Base-by-base conservation (phyloP, 2,329 filamentous ascomycete species). In the Alternaria arbusti region DNA sequence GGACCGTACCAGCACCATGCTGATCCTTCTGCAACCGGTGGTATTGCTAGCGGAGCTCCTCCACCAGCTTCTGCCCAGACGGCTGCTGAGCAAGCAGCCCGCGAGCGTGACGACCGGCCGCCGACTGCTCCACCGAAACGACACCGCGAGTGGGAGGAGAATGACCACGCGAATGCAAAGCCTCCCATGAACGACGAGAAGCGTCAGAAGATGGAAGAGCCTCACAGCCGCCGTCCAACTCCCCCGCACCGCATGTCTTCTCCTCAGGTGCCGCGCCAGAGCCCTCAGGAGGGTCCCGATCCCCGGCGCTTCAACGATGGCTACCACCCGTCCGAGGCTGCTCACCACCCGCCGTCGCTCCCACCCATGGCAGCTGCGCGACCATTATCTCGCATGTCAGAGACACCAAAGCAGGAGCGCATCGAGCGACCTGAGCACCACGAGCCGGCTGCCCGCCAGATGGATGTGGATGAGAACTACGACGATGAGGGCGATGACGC, bases 381-480 rank as follows among this genome's bases (percentile, higher is more conserved):
- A 80, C 84, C 85, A 26, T 83, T 87, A 59, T 84, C 86, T 26
- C 85, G 86, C n/a, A 85, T 86, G 77, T 81, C 86, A 47, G 71
- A 74, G 40, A 67, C 69, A 13, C 64, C 71, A 15, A 70, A 71
- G 57, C 81, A 83, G 62, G 82, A 84, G 65, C 80, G 81, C 22
- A 77, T 79, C 8, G 78, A 81, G 67, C 80, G 81, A 36, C 77
- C 79, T 9, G 78, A 81, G 61, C 80, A 81, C 56, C 90, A 89
- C 61, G 95, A 98, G 82, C 92, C 94, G 57, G 94, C 96, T 32
- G 93, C 94, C 20, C 87, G 96, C 22, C 97, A 97, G 81, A 96
- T 99, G 89, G 95, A 98, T 7, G 92, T 98, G 20, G 94, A 99
- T 71, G 96, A 99, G 79, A 92, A 98, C 78, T 98, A 99, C 74